phyloP scores from a whole-genome alignment of 2,329 filamentous ascomycete species.

The Tolypocladium album region DNA sequence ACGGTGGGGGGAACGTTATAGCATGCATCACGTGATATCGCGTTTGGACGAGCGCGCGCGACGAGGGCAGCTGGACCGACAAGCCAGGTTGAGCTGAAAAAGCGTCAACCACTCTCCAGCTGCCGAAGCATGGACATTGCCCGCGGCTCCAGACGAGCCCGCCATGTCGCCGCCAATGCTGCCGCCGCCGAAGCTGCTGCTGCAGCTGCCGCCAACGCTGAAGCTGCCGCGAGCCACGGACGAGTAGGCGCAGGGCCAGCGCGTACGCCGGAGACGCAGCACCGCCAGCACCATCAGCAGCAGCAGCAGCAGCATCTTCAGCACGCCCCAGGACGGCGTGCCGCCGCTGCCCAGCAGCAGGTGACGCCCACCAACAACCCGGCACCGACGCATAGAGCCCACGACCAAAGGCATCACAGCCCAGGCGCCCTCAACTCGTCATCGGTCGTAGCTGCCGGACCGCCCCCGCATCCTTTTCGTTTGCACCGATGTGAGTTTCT shows the following conservation, averaged over 20 bases:
- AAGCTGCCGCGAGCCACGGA: not conserved
- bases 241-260: not conserved
- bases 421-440: conserved; percentile 10
- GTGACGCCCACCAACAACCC: conserved; percentile 4
- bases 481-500: conserved; percentile 24
- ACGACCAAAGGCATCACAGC: conserved; percentile 12
- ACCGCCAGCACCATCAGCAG: conserved; percentile 1
- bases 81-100: not conserved
- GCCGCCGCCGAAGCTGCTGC: conserved; percentile 5
- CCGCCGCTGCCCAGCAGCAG: not conserved
- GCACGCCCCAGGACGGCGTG: not conserved
- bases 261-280: not conserved
- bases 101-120: not conserved
- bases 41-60: not conserved
- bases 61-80: not conserved
- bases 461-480: conserved; percentile 24
- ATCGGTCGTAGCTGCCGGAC: conserved; percentile 9
- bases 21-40: not conserved
- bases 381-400: not conserved
- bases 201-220: not conserved
- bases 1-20: not conserved
- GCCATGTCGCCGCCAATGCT: conserved; percentile 15
- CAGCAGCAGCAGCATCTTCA: conserved; percentile 7
- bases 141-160: conserved; percentile 19
- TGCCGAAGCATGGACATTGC: conserved; percentile 15